Base-by-base conservation (phyloP, 352 stramenopile species). In the Phytopythium aichiense region DNA sequence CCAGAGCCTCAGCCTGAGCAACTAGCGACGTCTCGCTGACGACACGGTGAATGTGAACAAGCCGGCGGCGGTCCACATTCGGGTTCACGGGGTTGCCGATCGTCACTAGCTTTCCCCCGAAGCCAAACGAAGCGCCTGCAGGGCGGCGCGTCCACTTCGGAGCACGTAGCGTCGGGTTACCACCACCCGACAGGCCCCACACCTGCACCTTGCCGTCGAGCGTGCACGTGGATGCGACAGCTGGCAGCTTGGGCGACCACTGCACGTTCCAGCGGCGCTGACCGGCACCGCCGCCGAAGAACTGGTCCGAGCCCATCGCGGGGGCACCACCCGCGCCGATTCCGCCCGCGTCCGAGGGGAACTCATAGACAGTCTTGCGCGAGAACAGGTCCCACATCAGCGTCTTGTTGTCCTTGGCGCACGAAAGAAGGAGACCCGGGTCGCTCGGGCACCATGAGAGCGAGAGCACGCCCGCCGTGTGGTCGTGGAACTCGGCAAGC, bases 401-500 rank as follows among this genome's bases (percentile, higher is more conserved):
- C 22, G 97, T 99, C 45, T 89, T 81, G 79, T 99, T 99, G 82
- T 99, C 98, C 73, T 99, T 99, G 18, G 82, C 97, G 62, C 92
- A 98, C 37, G 92, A 97, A 23, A 98, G 76, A 37, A 98, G 56
- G 25, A 98, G 88, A 18, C 88, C 91, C 37, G 96, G 88, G 81
- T 99, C 97, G 63, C 98, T 90, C 6, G 94, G 96, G 82, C 97
- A 99, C 98, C 98, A 99, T 52, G 88, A 96, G 58, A 99, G 86
- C 58, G 91, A 98, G 0, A 99, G 77, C 63, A 99, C 91, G 42
- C 97, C 97, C 3, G 96, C 87, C 8, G 80, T 88, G 82, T 99
- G 98, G 61, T 98, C 97, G 58, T 94, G 74, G 60, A 99, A 90
- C 61, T 98, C 97, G 9, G 92, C 87, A 15, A 99, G 72, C 0